Evolutionary conservation across 164 flowering plant species (phyloP).

Genomic region (Liriodendron chinense): DNA sequence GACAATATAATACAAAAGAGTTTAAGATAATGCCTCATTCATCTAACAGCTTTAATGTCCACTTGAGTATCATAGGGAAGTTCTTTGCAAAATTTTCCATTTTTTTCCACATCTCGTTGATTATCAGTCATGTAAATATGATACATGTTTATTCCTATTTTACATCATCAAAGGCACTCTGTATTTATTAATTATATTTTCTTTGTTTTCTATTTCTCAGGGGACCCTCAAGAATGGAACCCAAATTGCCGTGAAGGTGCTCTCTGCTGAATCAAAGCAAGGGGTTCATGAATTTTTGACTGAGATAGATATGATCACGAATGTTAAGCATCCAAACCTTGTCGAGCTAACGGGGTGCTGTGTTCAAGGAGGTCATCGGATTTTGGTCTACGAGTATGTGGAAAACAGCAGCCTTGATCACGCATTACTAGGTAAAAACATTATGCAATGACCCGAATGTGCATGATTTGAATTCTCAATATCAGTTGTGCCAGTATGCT

Average conservation of each 20-base stretch:
- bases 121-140: background rate
- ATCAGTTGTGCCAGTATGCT: background rate
- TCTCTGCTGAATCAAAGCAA: conserved; percentile 67
- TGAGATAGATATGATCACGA: conserved; percentile 63
- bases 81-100: background rate
- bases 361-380: conserved; percentile 44
- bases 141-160: background rate
- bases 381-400: conserved; percentile 69
- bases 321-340: conserved; percentile 70
- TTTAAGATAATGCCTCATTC: background rate
- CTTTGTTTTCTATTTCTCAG: conserved; percentile 26
- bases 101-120: background rate
- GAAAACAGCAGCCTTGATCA: conserved; percentile 75
- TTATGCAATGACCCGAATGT: background rate
- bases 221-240: conserved; percentile 50
- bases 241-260: conserved; percentile 65
- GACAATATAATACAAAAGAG: background rate
- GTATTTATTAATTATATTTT: background rate
- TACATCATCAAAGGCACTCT: background rate
- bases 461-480: background rate
- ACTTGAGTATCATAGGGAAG: background rate
- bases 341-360: conserved; percentile 76
- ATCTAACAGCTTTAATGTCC: no score
- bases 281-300: conserved; percentile 66
- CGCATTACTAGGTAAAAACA: conserved; percentile 48